A percentile compares a stretch with the other conserved stretches of the same genome.
Conservation (phyloP, 331 rosid species). For the Rosa hybrid region DNA sequence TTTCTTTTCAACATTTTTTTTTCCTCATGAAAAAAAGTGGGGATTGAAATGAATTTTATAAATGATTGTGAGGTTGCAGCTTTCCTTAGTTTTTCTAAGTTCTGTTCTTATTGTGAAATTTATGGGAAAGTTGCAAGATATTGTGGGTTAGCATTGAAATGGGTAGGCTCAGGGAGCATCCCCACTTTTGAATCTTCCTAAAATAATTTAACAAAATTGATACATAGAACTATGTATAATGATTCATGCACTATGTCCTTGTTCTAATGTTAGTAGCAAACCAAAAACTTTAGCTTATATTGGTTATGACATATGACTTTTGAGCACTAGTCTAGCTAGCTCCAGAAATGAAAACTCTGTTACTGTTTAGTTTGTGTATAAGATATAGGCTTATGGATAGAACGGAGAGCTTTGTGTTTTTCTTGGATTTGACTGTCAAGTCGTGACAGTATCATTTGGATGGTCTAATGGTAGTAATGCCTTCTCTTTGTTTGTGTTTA, state of each 20-base stretch:
- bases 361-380: neutral
- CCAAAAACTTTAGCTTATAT: neutral
- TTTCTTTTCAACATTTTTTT: neutral
- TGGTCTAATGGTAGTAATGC: neutral
- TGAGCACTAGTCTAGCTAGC: neutral
- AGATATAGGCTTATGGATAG: neutral
- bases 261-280: neutral
- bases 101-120: neutral
- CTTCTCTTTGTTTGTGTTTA: constrained; percentile 23
- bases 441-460: neutral
- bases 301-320: neutral
- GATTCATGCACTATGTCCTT: neutral
- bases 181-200: neutral
- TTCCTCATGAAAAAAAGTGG: neutral
- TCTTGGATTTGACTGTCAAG: neutral
- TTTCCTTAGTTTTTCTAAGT: neutral
- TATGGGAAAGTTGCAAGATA: neutral
- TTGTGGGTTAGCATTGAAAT: constrained; percentile 9
- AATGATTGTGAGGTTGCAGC: neutral
- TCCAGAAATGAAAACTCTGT: neutral
- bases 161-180: neutral
- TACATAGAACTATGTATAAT: neutral
- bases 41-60: neutral
- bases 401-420: neutral
- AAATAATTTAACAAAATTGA: neutral